Percentiles rank a stretch among this genome's conserved stretches.
Evolutionary conservation across 352 stramenopile species (phyloP).

Genomic region (Globisporangium abappressorium): DNA sequence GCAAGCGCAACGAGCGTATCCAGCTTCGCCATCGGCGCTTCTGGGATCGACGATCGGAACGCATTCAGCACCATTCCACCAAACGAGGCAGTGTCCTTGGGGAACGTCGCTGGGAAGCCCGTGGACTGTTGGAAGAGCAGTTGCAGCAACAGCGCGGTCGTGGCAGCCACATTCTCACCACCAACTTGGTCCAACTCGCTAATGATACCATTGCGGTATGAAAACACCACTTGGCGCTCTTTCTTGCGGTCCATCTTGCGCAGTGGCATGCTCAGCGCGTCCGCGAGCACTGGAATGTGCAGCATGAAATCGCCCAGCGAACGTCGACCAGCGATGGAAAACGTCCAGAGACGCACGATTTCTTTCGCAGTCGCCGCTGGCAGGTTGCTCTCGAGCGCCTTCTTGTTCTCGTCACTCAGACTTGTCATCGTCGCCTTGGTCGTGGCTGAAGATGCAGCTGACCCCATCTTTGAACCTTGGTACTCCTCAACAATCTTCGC

Average conservation of each 20-base stretch:
- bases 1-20: constrained; percentile 25
- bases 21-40: constrained; percentile 30
- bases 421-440: constrained; percentile 19
- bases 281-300: constrained; percentile 52
- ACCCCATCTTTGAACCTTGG: not conserved
- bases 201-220: constrained; percentile 50
- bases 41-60: constrained; percentile 34
- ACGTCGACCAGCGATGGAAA: constrained; percentile 51
- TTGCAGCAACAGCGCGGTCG: constrained; percentile 36
- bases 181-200: constrained; percentile 35
- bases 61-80: constrained; percentile 38
- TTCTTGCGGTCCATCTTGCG: constrained; percentile 83
- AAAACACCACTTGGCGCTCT: constrained; percentile 69
- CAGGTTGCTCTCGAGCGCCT: constrained; percentile 56
- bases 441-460: not conserved
- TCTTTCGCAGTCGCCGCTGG: constrained; percentile 41
- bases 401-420: constrained; percentile 66
- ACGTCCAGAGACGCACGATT: constrained; percentile 66
- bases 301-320: constrained; percentile 61
- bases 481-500: constrained; percentile 1
- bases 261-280: constrained; percentile 71
- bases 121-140: constrained; percentile 75
- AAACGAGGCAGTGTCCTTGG: constrained; percentile 32
- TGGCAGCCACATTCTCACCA: constrained; percentile 26
- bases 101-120: constrained; percentile 46